phyloP scores from a whole-genome alignment of 148 eudicot genomes.

The Camellia lanceoleosa region DNA sequence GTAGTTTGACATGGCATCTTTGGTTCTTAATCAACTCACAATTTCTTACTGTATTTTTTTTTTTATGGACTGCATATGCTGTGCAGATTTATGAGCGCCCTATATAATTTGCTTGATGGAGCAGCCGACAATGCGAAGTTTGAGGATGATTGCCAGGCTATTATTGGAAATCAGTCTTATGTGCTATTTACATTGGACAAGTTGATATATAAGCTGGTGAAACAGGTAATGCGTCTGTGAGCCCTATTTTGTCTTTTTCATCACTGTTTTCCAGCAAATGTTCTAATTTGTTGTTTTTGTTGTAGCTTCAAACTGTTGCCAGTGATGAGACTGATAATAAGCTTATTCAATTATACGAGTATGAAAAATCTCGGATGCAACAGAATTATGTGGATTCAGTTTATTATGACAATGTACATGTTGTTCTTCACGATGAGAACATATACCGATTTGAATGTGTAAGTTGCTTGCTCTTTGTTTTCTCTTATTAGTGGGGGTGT shows the following conservation, averaged over 20 bases:
- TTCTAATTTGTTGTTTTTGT: conserved; percentile 14
- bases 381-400: conserved; percentile 67
- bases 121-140: conserved; percentile 84
- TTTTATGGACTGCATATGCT: background rate
- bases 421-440: conserved; percentile 86
- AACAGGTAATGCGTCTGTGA: conserved; percentile 53
- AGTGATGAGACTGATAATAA: conserved; percentile 78
- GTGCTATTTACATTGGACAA: conserved; percentile 91
- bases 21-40: background rate
- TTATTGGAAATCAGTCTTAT: conserved; percentile 91
- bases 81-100: conserved; percentile 73
- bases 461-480: conserved; percentile 30
- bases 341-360: conserved; percentile 77
- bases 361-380: conserved; percentile 73
- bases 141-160: conserved; percentile 91
- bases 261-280: background rate
- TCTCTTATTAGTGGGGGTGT: background rate
- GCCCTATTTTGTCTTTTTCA: conserved; percentile 1
- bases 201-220: conserved; percentile 85
- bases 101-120: conserved; percentile 88
- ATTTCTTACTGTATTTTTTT: background rate
- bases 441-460: conserved; percentile 83
- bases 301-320: conserved; percentile 88
- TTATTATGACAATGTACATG: conserved; percentile 85
- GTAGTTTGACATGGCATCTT: conserved; percentile 28